Evolutionary conservation across 768 basidiomycete species (phyloP).

Genomic region (Leccinum disarticulatum): DNA sequence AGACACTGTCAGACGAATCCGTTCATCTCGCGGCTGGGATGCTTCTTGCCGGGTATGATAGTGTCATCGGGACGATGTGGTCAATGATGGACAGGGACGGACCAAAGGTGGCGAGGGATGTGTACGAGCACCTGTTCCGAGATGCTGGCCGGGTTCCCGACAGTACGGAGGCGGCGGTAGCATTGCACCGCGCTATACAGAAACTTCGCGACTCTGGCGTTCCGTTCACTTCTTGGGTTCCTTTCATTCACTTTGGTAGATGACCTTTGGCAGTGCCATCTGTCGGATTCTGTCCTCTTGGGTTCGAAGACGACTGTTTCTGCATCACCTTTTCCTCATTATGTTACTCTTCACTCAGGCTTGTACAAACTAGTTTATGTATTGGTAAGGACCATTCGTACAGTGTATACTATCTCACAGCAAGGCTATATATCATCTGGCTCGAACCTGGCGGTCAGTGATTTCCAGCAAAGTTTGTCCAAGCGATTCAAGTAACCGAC

Average conservation of each 20-base stretch:
- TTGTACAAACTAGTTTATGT: too few species aligned
- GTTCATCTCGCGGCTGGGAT: neutral
- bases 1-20: neutral
- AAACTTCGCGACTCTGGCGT: neutral
- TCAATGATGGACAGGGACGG: neutral
- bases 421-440: too few species aligned
- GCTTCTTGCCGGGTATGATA: neutral
- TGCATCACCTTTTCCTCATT: too few species aligned
- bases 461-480: too few species aligned
- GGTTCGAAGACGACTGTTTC: too few species aligned
- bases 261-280: neutral
- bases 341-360: too few species aligned
- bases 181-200: neutral
- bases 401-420: too few species aligned
- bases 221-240: neutral
- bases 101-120: neutral
- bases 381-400: too few species aligned
- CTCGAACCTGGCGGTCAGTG: too few species aligned
- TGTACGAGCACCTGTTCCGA: neutral
- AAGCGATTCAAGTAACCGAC: too few species aligned
- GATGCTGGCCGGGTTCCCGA: neutral
- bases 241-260: neutral
- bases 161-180: neutral
- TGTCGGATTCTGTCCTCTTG: too few species aligned
- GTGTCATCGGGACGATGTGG: neutral